A percentile compares a stretch with the other conserved stretches of the same genome.
These are phyloP conservation scores for Lepidium africanum DNA, from an alignment of 345 rosid species.

Conservation along the genomic window DNA sequence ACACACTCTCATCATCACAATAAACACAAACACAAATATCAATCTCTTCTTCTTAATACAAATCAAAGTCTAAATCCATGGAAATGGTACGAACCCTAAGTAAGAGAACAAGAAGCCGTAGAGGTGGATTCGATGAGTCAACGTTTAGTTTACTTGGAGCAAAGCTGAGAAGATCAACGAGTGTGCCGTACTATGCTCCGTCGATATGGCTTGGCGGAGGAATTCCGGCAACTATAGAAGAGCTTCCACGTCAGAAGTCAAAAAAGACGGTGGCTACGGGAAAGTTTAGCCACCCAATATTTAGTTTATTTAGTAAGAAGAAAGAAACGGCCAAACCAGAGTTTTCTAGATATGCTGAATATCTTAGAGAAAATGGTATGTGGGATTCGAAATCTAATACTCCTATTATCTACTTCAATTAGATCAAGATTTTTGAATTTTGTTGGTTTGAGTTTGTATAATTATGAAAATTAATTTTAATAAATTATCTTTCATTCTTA, in stretches of 20 bases:
- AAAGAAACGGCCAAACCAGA: constrained; percentile 15
- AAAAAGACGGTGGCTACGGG: not conserved
- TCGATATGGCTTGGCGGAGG: not conserved
- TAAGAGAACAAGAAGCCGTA: constrained; percentile 25
- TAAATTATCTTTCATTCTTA: too few species aligned
- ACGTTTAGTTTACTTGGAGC: constrained; percentile 1
- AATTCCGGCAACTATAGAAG: not conserved
- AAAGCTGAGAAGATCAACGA: constrained; percentile 3
- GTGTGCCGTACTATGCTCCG: not conserved
- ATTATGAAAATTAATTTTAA: not conserved
- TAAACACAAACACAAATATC: too few species aligned
- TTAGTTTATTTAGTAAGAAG: constrained; percentile 5
- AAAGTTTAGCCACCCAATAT: constrained; percentile 26
- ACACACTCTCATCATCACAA: too few species aligned
- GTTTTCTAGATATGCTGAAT: constrained; percentile 17
- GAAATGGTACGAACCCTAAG: constrained; percentile 36
- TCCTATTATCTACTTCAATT: constrained; percentile 41
- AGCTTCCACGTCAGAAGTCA: not conserved
- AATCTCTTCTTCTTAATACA: too few species aligned
- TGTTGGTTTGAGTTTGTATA: not conserved
- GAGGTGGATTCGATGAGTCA: constrained; percentile 30
- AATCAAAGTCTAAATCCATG: too few species aligned
- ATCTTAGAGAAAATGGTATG: constrained; percentile 21
- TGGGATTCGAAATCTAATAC: constrained; percentile 42
- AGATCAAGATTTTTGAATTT: not conserved